Conservation (phyloP, 257 asterid genomes). For the Fraxinus anomala region DNA sequence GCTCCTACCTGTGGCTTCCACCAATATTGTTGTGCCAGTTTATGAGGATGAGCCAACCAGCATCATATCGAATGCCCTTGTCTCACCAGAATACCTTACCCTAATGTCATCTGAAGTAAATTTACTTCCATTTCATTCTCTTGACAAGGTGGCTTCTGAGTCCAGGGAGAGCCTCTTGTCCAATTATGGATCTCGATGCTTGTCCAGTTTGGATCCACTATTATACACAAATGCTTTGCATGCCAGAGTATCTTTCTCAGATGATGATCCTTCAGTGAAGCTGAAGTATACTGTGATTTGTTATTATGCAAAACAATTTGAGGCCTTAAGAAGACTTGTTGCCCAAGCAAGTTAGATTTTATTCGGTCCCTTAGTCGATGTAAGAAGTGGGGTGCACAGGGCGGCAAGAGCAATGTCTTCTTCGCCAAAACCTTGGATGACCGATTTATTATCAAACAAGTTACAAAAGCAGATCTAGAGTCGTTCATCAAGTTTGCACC, state of each 20-base stretch:
- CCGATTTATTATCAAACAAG: slow-evolving; percentile 74
- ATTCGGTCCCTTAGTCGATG: slow-evolving; percentile 76
- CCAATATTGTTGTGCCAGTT: slow-evolving; percentile 56
- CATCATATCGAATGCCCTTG: slow-evolving; percentile 58
- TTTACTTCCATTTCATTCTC: slow-evolving; percentile 49
- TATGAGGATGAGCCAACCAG: slow-evolving; percentile 84
- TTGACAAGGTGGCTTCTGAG: slow-evolving; percentile 49
- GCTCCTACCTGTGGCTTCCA: slow-evolving; percentile 51
- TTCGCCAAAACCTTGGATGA: slow-evolving; percentile 75
- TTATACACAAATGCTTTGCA: slow-evolving; percentile 47
- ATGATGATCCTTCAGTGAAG: slow-evolving; percentile 64
- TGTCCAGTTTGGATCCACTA: slow-evolving; percentile 49
- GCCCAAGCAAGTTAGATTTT: slow-evolving; percentile 61
- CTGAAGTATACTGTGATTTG: slow-evolving; percentile 68
- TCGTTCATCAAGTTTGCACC: slow-evolving; percentile 72
- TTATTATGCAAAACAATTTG: slow-evolving; percentile 68
- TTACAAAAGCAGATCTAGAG: slow-evolving; percentile 71
- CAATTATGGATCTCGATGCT: slow-evolving; percentile 43
- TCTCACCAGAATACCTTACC: slow-evolving; percentile 51
- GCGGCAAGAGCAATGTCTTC: slow-evolving; percentile 82
- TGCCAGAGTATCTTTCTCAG: slow-evolving; percentile 55
- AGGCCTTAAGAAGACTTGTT: slow-evolving; percentile 58
- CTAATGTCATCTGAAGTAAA: slow-evolving; percentile 46
- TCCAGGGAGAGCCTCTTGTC: slow-evolving; percentile 45
- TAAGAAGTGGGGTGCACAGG: slow-evolving; percentile 87